Evolutionary conservation across 2,329 filamentous ascomycete species (phyloP), one percentile per base, ranked within the genome.

Genomic region (Periconia macrospinosa): DNA sequence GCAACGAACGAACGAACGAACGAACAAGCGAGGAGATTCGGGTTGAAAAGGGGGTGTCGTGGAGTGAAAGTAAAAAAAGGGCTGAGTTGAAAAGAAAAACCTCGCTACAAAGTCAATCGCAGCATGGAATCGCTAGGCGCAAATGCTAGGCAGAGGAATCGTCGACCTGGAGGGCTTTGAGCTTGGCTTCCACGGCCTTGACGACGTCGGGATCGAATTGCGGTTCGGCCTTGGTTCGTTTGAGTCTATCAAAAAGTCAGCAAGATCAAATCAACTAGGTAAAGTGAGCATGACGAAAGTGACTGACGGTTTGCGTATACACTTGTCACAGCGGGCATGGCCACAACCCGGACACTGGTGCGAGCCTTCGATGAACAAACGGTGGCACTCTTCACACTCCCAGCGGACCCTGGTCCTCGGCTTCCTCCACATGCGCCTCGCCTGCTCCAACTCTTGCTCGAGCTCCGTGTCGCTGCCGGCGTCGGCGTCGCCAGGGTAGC

Each of bases 401-500:
- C 76, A 79, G 5, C 77, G 72, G 6, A 80, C 71, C 23, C 77
- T 69, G 45, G 72, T 73, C 43, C 77, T 70, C 33, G 77, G 76
- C 64, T 77, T 79, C 45, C 74, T 70, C 68, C 74, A 78, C 40
- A 75, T 74, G 13, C 78, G 66, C 33, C 65, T 62, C 11, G 69
- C 64, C 40, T 59, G 61, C 9, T 69, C 62, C 3, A 66, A 55
- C 44, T 67, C 56, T 6, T 45, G 37, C 30, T 64, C 68, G 15
- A 63, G 54, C 54, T 73, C 66, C 8, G 61, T 70, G 15, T 71
- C 68, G 20, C 69, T 70, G 41, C 71, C 69, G 1, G 68, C 52
- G 14, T 70, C 69, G 30, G 78, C 78, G 62, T 90, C 87, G 41
- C 87, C 86, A 5, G 86, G 87, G 68, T 90, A 90, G 42, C 86